These are phyloP conservation scores for Blastocystis sp. DNA, from an alignment of 352 stramenopile species.

Conservation along the genomic window DNA sequence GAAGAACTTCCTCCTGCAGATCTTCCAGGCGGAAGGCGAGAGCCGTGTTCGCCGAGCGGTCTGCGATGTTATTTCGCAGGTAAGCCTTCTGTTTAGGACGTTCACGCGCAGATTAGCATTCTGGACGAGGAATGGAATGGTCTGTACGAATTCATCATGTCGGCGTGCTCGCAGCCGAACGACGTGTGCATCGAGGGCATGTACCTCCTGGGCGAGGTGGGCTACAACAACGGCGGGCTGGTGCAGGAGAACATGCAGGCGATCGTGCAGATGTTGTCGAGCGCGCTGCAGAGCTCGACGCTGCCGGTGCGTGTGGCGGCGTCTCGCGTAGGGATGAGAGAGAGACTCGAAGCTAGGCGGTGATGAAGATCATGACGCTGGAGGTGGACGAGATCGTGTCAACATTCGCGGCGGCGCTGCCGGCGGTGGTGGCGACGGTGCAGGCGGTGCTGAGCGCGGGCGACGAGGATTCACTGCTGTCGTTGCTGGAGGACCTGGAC, in stretches of 20 bases:
- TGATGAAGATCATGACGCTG: slow-evolving; percentile 3
- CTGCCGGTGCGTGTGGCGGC: not conserved
- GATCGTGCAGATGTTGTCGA: not conserved
- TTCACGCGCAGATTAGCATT: not conserved
- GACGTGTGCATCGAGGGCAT: slow-evolving; percentile 1
- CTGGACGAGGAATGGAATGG: not conserved
- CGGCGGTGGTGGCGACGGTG: not conserved
- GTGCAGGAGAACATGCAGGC: not conserved
- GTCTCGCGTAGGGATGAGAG: not conserved
- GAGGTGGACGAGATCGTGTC: slow-evolving; percentile 1
- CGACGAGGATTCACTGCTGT: slow-evolving; percentile 1
- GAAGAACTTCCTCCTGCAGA: not conserved
- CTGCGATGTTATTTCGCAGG: slow-evolving; percentile 21
- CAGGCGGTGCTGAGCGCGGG: not conserved
- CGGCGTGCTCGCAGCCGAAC: not conserved
- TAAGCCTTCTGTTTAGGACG: too few relatives aligned
- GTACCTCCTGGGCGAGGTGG: slow-evolving; percentile 29
- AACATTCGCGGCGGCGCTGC: not conserved
- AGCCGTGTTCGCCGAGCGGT: not conserved
- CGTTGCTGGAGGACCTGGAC: slow-evolving; percentile 31
- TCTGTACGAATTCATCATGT: not conserved
- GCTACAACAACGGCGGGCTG: not conserved
- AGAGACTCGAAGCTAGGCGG: not conserved
- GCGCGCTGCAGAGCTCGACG: not conserved
- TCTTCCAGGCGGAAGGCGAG: slow-evolving; percentile 9